phyloP scores from a whole-genome alignment of 2,329 filamentous ascomycete genomes.

The Cladophialophora yegresii region DNA sequence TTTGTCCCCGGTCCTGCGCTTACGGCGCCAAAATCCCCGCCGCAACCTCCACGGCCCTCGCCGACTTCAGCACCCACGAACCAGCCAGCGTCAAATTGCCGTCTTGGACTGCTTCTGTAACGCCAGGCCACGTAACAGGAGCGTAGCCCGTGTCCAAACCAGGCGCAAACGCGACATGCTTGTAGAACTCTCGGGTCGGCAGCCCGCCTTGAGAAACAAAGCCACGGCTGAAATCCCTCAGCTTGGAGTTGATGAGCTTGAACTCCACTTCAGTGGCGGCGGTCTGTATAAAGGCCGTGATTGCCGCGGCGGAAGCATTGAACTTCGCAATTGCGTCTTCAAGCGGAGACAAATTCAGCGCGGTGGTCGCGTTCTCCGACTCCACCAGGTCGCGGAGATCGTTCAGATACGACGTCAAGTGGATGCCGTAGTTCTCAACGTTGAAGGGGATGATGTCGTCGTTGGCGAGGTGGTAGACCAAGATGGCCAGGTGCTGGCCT shows the following conservation, averaged over 20 bases:
- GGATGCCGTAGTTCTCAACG: constrained; percentile 43
- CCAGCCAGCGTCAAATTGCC: constrained; percentile 34
- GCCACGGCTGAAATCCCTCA: constrained; percentile 50
- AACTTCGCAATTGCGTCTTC: constrained; percentile 44
- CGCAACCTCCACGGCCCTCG: constrained; percentile 35
- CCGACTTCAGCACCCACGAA: constrained; percentile 36
- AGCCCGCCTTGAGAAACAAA: constrained; percentile 52
- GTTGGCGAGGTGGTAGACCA: constrained; percentile 47
- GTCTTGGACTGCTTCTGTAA: constrained; percentile 37
- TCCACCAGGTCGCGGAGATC: constrained; percentile 39
- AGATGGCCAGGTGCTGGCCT: constrained; percentile 50
- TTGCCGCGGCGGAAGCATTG: constrained; percentile 36
- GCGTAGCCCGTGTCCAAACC: constrained; percentile 45
- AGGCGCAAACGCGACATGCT: constrained; percentile 52
- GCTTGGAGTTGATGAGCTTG: constrained; percentile 48
- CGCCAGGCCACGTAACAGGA: constrained; percentile 36
- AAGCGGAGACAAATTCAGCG: constrained; percentile 36
- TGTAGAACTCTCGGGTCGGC: constrained; percentile 49
- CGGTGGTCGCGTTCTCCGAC: constrained; percentile 38
- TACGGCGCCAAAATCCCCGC: constrained; percentile 32
- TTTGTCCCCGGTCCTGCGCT: neutral
- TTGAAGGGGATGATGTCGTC: constrained; percentile 46
- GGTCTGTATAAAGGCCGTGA: constrained; percentile 14
- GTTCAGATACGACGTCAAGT: constrained; percentile 43
- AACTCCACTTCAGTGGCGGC: constrained; percentile 35